Percentiles rank a stretch among this genome's conserved stretches.
These are phyloP conservation scores for Cadophora gregata DNA, from an alignment of 2,329 filamentous ascomycete genomes.

Conservation along the genomic window DNA sequence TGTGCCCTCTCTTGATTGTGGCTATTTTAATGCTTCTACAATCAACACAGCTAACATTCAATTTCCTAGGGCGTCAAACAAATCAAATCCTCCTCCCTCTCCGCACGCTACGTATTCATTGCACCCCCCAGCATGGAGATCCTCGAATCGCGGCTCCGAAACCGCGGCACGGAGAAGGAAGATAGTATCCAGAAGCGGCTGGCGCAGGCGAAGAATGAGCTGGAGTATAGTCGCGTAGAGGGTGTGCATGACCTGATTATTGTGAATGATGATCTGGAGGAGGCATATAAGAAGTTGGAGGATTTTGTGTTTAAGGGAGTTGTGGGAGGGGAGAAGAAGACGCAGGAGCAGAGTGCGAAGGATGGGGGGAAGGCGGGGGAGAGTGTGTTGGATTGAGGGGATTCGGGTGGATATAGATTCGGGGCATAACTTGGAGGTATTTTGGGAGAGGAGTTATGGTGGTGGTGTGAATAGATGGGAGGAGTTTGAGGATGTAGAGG, in stretches of 20 bases:
- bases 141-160: constrained; percentile 76
- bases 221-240: constrained; percentile 72
- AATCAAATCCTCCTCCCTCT: constrained; percentile 76
- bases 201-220: constrained; percentile 73
- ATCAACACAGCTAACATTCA: not conserved
- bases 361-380: constrained; percentile 24
- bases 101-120: constrained; percentile 84
- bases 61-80: constrained; percentile 81
- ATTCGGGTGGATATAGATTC: too few relatives aligned
- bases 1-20: not conserved
- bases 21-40: too few relatives aligned
- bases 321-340: constrained; percentile 22
- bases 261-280: constrained; percentile 69
- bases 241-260: constrained; percentile 71
- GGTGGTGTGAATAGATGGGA: constrained; percentile 8
- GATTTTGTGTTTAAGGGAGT: constrained; percentile 53
- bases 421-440: too few relatives aligned
- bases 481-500: not conserved
- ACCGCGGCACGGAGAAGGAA: constrained; percentile 79
- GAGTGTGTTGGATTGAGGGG: constrained; percentile 29
- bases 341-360: constrained; percentile 29
- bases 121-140: constrained; percentile 77
- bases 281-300: constrained; percentile 59
- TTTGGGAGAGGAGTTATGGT: not conserved
- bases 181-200: constrained; percentile 73